Evolutionary conservation across 345 rosid species (phyloP).

Genomic region (Lenwebbia sp.): DNA sequence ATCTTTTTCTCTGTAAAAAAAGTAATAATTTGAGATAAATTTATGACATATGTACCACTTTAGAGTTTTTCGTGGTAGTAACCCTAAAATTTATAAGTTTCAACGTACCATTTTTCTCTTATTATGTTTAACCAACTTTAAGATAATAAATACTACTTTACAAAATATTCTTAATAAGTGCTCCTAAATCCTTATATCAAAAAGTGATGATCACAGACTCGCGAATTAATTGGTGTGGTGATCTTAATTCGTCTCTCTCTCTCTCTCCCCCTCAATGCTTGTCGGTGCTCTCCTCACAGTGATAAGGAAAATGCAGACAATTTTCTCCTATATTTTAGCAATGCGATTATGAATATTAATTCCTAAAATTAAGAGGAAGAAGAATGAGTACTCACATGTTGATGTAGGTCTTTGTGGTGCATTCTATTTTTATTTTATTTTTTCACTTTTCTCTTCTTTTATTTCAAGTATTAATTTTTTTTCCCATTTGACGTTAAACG

Average conservation of each 20-base stretch:
- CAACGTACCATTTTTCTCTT: neutral
- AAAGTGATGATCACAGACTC: neutral
- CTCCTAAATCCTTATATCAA: too few species aligned
- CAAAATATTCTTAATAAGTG: accelerated
- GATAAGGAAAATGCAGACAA: neutral
- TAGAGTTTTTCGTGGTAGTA: too few species aligned
- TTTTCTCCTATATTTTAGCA: neutral
- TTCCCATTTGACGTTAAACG: neutral
- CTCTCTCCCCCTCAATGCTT: neutral
- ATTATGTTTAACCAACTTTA: neutral
- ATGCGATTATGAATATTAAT: neutral
- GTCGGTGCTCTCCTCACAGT: neutral
- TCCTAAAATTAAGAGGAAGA: neutral
- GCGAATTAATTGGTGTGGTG: neutral
- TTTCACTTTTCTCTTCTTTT: neutral
- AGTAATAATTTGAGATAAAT: too few species aligned
- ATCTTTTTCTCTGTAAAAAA: too few species aligned
- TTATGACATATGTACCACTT: too few species aligned
- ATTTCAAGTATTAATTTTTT: neutral
- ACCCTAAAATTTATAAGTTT: neutral
- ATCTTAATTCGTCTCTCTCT: neutral
- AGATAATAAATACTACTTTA: neutral
- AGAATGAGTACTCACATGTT: neutral
- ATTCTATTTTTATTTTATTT: neutral
- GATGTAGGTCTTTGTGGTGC: neutral